Evolutionary conservation across 768 basidiomycete species (phyloP).

Genomic region (Trametes elegans): DNA sequence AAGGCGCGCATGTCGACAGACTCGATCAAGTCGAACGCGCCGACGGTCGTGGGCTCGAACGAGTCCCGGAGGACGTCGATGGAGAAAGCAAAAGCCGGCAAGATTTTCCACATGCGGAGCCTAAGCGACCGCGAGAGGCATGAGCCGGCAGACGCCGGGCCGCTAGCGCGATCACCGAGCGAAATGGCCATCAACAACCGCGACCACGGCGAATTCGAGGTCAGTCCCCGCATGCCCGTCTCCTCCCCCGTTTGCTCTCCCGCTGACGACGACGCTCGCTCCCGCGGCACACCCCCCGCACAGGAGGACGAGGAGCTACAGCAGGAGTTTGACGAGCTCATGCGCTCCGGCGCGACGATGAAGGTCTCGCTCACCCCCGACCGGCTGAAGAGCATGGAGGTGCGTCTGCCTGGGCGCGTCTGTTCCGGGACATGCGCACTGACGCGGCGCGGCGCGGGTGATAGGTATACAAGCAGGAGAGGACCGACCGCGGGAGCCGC

Average conservation of each 20-base stretch:
- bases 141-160: slow-evolving; percentile 20
- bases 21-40: slow-evolving; percentile 30
- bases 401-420: slow-evolving; percentile 40
- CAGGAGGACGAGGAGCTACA: slow-evolving; percentile 47
- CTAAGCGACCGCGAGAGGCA: slow-evolving; percentile 41
- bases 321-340: slow-evolving; percentile 90
- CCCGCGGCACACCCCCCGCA: too few species aligned
- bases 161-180: slow-evolving; percentile 35
- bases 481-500: slow-evolving; percentile 34
- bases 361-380: slow-evolving; percentile 96
- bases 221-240: slow-evolving; percentile 11
- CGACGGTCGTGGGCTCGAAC: slow-evolving; percentile 19
- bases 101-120: slow-evolving; percentile 55
- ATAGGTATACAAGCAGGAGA: slow-evolving; percentile 75
- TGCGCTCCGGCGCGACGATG: slow-evolving; percentile 88
- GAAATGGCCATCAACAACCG: slow-evolving; percentile 26
- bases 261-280: slow-evolving; percentile 1
- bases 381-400: slow-evolving; percentile 90
- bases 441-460: background rate
- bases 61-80: slow-evolving; percentile 50
- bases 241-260: background rate
- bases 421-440: slow-evolving; percentile 10
- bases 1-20: slow-evolving; percentile 37
- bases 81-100: slow-evolving; percentile 62
- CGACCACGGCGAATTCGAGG: slow-evolving; percentile 24